Evolutionary conservation across 2,329 filamentous ascomycete species (phyloP), one percentile per base, ranked within the genome.

Genomic region (Ceratocystis colombiana): DNA sequence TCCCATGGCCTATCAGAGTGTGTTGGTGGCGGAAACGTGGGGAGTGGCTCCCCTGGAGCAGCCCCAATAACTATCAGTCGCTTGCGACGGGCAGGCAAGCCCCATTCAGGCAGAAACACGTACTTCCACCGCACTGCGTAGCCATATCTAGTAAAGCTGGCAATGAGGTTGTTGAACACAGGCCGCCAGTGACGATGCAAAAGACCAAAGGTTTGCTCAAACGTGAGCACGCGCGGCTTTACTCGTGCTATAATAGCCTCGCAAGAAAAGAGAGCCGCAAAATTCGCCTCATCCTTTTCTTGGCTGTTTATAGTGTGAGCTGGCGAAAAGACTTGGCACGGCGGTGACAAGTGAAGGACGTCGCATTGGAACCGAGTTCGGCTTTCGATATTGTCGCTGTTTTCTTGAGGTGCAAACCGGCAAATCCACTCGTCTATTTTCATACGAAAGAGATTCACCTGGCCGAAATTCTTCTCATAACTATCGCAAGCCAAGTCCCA

Each of bases 181-280:
- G 76, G 74, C 10, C 76, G 73, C 65, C 86, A 84, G 0, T 78
- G 74, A 0, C 80, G 74, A 25, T 79, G 77, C 0, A 82, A 73
- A 0, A 95, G 79, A 0, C 89, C 89, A 64, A 84, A 85, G 0
- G 90, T 92, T 71, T 96, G 88, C 71, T 96, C 90, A 0, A 95
- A 76, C 0, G 89, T 95, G 1, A 89, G 81, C 0, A 94, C 72
- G 0, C 90, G 80, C 0, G 90, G 89, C 0, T 79, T 81, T 0
- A 81, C 73, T 45, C 80, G 80, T 4, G 79, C 74, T 0, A 93
- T 75, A 0, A 91, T 73, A 2, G 80, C 73, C 0, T 77, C 75
- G 64, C 82, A 83, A 0, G 79, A 76, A 68, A 81, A 83, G 0
- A 86, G 71, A 0, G 79, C 79, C 1, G 84, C 84, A 0, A 83